phyloP scores from a whole-genome alignment of 2,329 filamentous ascomycete genomes.

The Cladophialophora chaetospira region DNA sequence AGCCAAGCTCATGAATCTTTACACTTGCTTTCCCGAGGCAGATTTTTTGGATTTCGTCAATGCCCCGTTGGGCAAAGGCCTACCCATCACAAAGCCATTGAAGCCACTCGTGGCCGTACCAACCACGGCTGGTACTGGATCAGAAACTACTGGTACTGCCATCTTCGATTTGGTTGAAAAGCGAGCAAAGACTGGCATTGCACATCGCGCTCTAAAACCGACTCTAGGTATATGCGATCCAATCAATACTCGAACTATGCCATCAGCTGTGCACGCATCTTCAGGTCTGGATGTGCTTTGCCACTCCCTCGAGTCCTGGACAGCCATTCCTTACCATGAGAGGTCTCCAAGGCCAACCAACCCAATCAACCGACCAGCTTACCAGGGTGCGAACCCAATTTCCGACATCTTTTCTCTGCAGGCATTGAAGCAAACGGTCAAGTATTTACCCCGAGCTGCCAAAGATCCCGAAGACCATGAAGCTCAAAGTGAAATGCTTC shows the following conservation, averaged over 20 bases:
- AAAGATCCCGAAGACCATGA: constrained; percentile 87
- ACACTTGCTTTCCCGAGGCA: constrained; percentile 85
- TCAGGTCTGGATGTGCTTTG: constrained; percentile 94
- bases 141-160: constrained; percentile 94
- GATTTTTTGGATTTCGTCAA: constrained; percentile 98
- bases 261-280: constrained; percentile 84
- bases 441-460: constrained; percentile 88
- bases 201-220: constrained; percentile 92
- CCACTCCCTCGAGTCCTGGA: constrained; percentile 95
- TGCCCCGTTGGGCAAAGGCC: constrained; percentile 82
- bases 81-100: constrained; percentile 70
- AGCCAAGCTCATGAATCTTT: constrained; percentile 97
- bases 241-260: constrained; percentile 95
- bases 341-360: constrained; percentile 81
- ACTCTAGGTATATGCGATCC: constrained; percentile 85
- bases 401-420: constrained; percentile 94
- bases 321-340: constrained; percentile 91
- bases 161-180: constrained; percentile 94
- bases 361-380: constrained; percentile 86
- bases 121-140: constrained; percentile 83
- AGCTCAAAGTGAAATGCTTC: constrained; percentile 92
- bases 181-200: constrained; percentile 92
- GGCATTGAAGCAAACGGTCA: constrained; percentile 78
- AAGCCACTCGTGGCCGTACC: constrained; percentile 79
- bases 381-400: constrained; percentile 97